phyloP scores from a whole-genome alignment of 1,284 basidiomycete genomes.

The Cystobasidiaceae sp. region DNA sequence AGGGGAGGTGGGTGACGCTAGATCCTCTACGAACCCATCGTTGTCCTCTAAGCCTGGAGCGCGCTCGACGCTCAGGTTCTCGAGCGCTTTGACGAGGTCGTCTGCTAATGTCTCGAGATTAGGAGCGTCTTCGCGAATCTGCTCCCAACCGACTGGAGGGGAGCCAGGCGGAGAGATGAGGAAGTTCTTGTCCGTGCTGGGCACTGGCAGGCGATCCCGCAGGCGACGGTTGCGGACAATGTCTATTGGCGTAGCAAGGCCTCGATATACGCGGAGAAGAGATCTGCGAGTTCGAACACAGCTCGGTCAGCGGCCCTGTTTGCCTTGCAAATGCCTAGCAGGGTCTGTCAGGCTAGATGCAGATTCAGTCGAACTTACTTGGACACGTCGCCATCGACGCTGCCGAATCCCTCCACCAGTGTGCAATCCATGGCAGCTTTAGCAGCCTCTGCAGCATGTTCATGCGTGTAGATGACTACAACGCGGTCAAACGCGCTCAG shows the following conservation, averaged over 20 bases:
- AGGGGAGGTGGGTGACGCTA: neutral
- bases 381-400: slow-evolving; percentile 53
- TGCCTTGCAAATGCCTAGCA: neutral
- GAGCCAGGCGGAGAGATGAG: slow-evolving; percentile 97
- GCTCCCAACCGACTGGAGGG: slow-evolving; percentile 95
- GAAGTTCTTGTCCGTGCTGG: slow-evolving; percentile 82
- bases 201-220: slow-evolving; percentile 61
- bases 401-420: slow-evolving; percentile 43
- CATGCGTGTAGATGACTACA: slow-evolving; percentile 67
- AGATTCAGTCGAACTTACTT: neutral
- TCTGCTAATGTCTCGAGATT: slow-evolving; percentile 80
- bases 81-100: slow-evolving; percentile 75
- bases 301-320: neutral
- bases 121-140: slow-evolving; percentile 82
- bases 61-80: slow-evolving; percentile 47
- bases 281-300: slow-evolving; percentile 46
- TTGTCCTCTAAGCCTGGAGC: neutral
- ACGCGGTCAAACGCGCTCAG: slow-evolving; percentile 72
- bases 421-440: slow-evolving; percentile 44
- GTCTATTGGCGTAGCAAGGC: slow-evolving; percentile 60
- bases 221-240: slow-evolving; percentile 43
- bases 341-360: neutral
- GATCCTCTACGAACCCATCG: neutral
- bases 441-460: slow-evolving; percentile 45
- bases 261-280: slow-evolving; percentile 68